phyloP scores from a whole-genome alignment of 208 protist genomes.

The Trypanosoma lewisi region DNA sequence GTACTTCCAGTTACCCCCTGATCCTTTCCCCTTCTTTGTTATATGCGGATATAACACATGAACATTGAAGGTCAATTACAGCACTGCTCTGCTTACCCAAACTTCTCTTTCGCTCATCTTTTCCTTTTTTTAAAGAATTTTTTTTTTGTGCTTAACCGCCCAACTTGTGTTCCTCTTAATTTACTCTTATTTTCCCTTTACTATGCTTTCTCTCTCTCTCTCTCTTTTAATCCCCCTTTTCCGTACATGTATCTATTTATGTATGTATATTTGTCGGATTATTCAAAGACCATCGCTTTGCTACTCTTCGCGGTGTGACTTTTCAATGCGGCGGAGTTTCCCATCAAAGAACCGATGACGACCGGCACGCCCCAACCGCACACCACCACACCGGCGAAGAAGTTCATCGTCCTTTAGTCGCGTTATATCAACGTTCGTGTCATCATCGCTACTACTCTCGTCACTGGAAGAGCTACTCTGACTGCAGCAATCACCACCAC shows the following conservation, averaged over 20 bases:
- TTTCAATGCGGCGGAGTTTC: constrained; percentile 73
- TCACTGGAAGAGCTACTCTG: not conserved
- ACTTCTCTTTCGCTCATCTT: not conserved
- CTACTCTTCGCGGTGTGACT: constrained; percentile 24
- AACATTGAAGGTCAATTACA: no score
- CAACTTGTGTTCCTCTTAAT: not conserved
- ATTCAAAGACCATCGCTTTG: constrained; percentile 13
- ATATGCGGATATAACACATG: not conserved
- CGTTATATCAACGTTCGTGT: constrained; percentile 30
- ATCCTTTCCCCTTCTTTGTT: not conserved
- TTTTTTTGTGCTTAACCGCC: no score
- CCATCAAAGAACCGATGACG: constrained; percentile 87
- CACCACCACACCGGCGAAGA: constrained; percentile 69
- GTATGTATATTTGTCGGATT: not conserved
- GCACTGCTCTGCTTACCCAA: not conserved
- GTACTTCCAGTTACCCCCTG: not conserved
- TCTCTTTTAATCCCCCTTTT: not conserved
- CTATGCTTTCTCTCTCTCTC: not conserved
- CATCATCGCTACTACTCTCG: not conserved
- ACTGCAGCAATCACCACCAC: constrained; percentile 9
- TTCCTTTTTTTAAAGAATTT: not conserved
- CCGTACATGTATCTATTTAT: not conserved
- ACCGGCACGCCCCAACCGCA: constrained; percentile 77
- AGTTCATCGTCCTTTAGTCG: constrained; percentile 71
- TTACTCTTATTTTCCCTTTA: no score